phyloP scores from a whole-genome alignment of 495 filamentous ascomycete species.

The Tricharina praecox region DNA sequence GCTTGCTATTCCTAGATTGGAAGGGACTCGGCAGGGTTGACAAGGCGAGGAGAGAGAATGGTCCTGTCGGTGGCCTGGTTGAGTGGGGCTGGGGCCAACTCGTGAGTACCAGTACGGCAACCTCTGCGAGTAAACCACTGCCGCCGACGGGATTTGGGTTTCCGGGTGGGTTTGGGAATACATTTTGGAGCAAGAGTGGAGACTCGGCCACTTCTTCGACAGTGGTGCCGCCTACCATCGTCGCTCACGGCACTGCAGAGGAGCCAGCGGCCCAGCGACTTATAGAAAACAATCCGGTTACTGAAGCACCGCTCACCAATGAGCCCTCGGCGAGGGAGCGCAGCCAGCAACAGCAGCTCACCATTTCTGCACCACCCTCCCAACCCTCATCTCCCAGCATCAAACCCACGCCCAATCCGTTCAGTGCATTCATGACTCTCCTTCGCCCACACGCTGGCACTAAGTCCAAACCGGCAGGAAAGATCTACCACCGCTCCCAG shows the following conservation, averaged over 20 bases:
- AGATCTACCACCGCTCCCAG: slow-evolving; percentile 64
- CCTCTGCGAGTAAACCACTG: neutral
- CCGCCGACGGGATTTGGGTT: neutral
- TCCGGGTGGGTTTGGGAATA: neutral
- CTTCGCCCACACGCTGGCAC: slow-evolving; percentile 34
- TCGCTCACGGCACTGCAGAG: neutral
- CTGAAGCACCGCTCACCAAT: slow-evolving; percentile 13
- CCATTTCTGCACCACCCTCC: no score
- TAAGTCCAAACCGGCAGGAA: slow-evolving; percentile 37
- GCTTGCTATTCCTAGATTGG: slow-evolving; percentile 94
- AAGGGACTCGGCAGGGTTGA: slow-evolving; percentile 81
- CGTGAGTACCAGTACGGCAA: neutral
- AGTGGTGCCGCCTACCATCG: neutral
- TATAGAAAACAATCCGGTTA: slow-evolving; percentile 11
- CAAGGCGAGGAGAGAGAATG: slow-evolving; percentile 82
- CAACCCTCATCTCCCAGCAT: no score
- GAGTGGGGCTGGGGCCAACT: slow-evolving; percentile 91
- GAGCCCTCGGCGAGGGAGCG: slow-evolving; percentile 5
- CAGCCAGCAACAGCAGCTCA: neutral
- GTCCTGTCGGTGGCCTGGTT: slow-evolving; percentile 76
- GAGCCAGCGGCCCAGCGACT: no score
- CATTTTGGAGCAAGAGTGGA: neutral
- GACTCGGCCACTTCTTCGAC: neutral
- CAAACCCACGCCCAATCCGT: slow-evolving; percentile 29
- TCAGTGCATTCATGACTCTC: slow-evolving; percentile 48